A percentile compares a stretch with the other conserved stretches of the same genome.
Evolutionary conservation across 805 yeast genomes (phyloP).

Genomic region (Wickerhamiella kurtzmanii): DNA sequence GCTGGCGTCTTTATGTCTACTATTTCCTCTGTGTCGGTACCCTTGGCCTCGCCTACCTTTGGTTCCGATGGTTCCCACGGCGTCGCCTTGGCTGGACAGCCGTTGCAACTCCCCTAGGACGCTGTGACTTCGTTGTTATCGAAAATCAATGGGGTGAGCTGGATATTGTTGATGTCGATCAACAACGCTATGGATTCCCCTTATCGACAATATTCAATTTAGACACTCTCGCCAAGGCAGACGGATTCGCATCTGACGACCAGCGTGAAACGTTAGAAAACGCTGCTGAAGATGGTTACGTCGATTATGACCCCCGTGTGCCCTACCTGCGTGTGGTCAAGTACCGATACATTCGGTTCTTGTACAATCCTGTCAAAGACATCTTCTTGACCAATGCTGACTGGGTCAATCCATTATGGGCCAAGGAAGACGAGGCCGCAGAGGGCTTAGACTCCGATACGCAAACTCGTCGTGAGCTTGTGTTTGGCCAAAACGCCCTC

Average conservation of each 20-base stretch:
- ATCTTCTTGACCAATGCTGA: slow-evolving; percentile 67
- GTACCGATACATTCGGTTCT: slow-evolving; percentile 71
- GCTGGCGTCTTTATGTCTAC: slow-evolving; percentile 35
- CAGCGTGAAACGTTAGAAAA: neutral
- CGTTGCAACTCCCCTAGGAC: slow-evolving; percentile 46
- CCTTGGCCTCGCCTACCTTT: slow-evolving; percentile 57
- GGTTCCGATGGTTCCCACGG: slow-evolving; percentile 78
- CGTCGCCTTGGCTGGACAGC: slow-evolving; percentile 38
- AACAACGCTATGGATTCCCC: slow-evolving; percentile 54
- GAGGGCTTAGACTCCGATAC: slow-evolving; percentile 60
- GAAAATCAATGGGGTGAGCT: slow-evolving; percentile 92
- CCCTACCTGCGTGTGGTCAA: slow-evolving; percentile 59
- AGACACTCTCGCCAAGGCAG: slow-evolving; percentile 3
- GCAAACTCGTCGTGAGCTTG: slow-evolving; percentile 52
- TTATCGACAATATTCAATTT: slow-evolving; percentile 50
- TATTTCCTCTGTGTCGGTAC: slow-evolving; percentile 43
- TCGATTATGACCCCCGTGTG: slow-evolving; percentile 46
- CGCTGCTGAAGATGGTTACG: slow-evolving; percentile 9
- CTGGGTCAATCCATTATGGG: slow-evolving; percentile 82
- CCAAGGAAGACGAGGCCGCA: slow-evolving; percentile 33
- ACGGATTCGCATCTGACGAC: slow-evolving; percentile 3
- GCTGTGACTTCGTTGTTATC: slow-evolving; percentile 82
- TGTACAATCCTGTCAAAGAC: slow-evolving; percentile 79
- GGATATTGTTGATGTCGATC: slow-evolving; percentile 40
- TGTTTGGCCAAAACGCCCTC: slow-evolving; percentile 68